phyloP scores from a whole-genome alignment of 192 early-diverging fungal genomes.

The Coemansia aciculifera region DNA sequence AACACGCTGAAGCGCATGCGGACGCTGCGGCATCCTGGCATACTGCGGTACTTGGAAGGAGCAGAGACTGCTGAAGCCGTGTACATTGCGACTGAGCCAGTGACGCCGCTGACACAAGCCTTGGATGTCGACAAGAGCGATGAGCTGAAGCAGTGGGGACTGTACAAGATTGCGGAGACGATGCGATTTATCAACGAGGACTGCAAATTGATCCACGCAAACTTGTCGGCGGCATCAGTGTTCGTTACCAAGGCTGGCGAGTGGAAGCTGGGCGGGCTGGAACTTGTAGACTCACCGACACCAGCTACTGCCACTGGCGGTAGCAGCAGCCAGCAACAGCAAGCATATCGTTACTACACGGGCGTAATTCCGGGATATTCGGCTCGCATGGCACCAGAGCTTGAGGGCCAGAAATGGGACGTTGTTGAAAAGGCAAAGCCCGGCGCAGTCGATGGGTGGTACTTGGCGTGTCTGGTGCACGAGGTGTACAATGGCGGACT shows the following conservation, averaged over 20 bases:
- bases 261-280: conserved; percentile 93
- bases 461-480: conserved; percentile 78
- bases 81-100: conserved; percentile 86
- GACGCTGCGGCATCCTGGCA: conserved; percentile 88
- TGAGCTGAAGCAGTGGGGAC: conserved; percentile 77
- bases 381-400: conserved; percentile 42
- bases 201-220: conserved; percentile 84
- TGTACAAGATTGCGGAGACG: conserved; percentile 86
- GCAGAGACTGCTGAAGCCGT: conserved; percentile 67
- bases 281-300: conserved; percentile 64
- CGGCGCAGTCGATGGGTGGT: conserved; percentile 78
- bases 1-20: conserved; percentile 85
- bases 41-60: conserved; percentile 84
- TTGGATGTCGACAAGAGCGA: conserved; percentile 56
- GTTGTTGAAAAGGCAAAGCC: conserved; percentile 18
- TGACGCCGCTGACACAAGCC: conserved; percentile 70
- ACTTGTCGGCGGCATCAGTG: conserved; percentile 74
- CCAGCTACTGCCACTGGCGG: conserved; percentile 26
- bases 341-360: conserved; percentile 26
- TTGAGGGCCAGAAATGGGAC: conserved; percentile 33
- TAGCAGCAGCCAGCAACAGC: conserved; percentile 42
- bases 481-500: conserved; percentile 75
- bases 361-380: conserved; percentile 39
- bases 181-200: conserved; percentile 88
- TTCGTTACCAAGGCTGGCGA: conserved; percentile 90